Percentiles rank a stretch among this genome's conserved stretches.
Evolutionary conservation across 2,329 filamentous ascomycete genomes (phyloP).

Genomic region (Colletotrichum endophyticum): DNA sequence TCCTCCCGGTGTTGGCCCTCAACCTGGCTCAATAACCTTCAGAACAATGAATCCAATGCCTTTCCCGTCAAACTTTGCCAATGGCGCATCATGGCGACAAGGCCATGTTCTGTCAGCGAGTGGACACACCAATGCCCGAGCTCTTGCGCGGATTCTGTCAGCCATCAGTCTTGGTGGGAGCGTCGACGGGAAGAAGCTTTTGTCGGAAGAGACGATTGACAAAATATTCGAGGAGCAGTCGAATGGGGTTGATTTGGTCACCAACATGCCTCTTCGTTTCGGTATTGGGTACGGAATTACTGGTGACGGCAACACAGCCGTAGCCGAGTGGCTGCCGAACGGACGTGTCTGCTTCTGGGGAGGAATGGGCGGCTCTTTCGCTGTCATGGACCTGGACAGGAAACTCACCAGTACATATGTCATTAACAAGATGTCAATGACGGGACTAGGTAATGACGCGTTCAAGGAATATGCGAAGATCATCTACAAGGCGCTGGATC

Average conservation of each 20-base stretch:
- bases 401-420: constrained; percentile 46
- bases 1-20: constrained; percentile 19
- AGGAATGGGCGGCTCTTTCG: constrained; percentile 48
- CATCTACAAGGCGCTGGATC: background rate
- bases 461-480: background rate
- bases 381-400: constrained; percentile 46
- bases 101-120: constrained; percentile 46
- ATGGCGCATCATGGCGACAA: constrained; percentile 36
- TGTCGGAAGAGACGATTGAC: constrained; percentile 45
- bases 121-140: constrained; percentile 50
- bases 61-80: constrained; percentile 23
- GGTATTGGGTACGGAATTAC: constrained; percentile 46
- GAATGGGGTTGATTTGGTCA: constrained; percentile 43
- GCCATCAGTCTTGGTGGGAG: constrained; percentile 23
- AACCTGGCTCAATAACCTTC: constrained; percentile 28
- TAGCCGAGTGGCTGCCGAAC: constrained; percentile 30
- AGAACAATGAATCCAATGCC: constrained; percentile 32
- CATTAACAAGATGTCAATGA: constrained; percentile 47
- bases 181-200: constrained; percentile 26
- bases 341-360: constrained; percentile 44
- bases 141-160: constrained; percentile 44
- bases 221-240: constrained; percentile 49
- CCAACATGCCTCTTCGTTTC: constrained; percentile 37
- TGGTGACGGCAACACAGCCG: constrained; percentile 26
- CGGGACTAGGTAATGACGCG: background rate